These are phyloP conservation scores for Pulveroboletus ravenelii DNA, from an alignment of 768 basidiomycete genomes.

Conservation along the genomic window DNA sequence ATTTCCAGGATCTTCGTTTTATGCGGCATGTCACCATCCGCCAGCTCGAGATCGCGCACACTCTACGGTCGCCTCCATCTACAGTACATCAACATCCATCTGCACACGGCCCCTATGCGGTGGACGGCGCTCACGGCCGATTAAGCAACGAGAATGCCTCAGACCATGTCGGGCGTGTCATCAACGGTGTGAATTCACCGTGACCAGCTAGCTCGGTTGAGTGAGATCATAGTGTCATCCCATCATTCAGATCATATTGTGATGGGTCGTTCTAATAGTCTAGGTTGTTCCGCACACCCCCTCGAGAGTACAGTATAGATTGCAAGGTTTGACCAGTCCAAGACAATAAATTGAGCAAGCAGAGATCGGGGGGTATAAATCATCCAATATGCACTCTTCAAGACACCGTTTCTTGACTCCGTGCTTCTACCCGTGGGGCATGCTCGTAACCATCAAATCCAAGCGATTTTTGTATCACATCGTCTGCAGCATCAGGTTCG, in stretches of 20 bases:
- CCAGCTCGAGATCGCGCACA: neutral
- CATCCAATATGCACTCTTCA: neutral
- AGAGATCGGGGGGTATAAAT: neutral
- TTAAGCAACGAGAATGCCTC: neutral
- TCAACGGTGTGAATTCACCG: neutral
- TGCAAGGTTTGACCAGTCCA: neutral
- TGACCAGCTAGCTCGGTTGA: neutral
- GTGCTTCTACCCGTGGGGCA: slow-evolving; percentile 30
- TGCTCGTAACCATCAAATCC: slow-evolving; percentile 68
- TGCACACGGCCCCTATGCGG: neutral
- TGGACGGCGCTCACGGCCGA: neutral
- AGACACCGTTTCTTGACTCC: neutral
- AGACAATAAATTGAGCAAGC: neutral
- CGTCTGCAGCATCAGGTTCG: slow-evolving; percentile 85
- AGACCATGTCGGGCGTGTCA: too few relatives aligned
- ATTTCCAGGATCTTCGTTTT: neutral
- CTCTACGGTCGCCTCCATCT: too few relatives aligned
- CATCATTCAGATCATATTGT: neutral
- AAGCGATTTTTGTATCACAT: slow-evolving; percentile 72
- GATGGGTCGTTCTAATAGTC: neutral
- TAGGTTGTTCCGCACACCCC: neutral
- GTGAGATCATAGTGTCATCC: neutral
- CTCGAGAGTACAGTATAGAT: too few relatives aligned
- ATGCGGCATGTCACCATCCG: neutral
- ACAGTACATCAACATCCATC: neutral